Evolutionary conservation across 2,329 filamentous ascomycete genomes (phyloP).

Genomic region (Mycosphaerella arachidis): DNA sequence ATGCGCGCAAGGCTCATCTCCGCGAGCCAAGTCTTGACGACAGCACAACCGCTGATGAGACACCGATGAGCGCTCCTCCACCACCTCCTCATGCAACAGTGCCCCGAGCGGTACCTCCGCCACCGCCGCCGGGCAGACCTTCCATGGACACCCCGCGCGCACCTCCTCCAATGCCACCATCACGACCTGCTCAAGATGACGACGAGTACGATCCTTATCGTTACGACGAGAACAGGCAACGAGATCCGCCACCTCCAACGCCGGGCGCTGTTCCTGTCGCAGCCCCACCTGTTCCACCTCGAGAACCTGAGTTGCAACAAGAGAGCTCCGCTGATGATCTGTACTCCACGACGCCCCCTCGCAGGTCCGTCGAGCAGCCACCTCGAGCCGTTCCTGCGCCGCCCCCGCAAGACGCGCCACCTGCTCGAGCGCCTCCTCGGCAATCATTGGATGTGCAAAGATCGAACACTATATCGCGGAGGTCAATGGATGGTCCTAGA

Average conservation of each 20-base stretch:
- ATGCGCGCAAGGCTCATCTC: constrained; percentile 78
- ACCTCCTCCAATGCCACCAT: constrained; percentile 62
- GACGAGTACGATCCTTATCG: constrained; percentile 68
- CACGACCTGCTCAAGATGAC: constrained; percentile 48
- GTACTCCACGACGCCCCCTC: constrained; percentile 42
- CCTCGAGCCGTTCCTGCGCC: constrained; percentile 44
- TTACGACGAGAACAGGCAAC: constrained; percentile 36
- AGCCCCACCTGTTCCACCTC: constrained; percentile 33
- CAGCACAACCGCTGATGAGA: constrained; percentile 53
- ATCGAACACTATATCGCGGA: constrained; percentile 45
- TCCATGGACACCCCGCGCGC: constrained; percentile 69
- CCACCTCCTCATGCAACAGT: constrained; percentile 33
- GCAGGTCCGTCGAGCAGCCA: constrained; percentile 32
- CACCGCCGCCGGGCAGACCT: constrained; percentile 54
- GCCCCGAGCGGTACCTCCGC: constrained; percentile 51
- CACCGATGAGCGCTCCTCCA: constrained; percentile 44
- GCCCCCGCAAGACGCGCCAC: constrained; percentile 32
- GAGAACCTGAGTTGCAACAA: constrained; percentile 33
- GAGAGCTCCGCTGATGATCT: constrained; percentile 43
- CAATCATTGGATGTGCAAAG: constrained; percentile 57
- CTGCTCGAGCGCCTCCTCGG: constrained; percentile 42
- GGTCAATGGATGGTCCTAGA: constrained; percentile 71
- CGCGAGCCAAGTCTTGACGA: constrained; percentile 72
- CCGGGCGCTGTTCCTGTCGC: constrained; percentile 30
- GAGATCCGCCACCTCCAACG: constrained; percentile 28